A percentile compares a stretch with the other conserved stretches of the same genome.
phyloP scores from a whole-genome alignment of 2,329 filamentous ascomycete species.

The Laburnicola sp. region DNA sequence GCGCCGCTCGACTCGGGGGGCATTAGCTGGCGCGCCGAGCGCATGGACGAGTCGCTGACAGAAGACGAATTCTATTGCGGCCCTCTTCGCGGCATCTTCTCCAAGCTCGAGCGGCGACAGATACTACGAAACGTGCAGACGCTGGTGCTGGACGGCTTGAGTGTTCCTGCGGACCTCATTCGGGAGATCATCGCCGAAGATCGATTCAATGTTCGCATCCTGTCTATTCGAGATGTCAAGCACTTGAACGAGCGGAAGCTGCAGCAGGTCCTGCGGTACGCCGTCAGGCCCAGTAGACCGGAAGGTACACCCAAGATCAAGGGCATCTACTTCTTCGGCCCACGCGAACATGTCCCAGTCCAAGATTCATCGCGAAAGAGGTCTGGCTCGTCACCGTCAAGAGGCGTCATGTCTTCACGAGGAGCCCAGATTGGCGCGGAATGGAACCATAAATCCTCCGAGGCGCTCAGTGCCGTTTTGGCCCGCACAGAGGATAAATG shows the following conservation, averaged over 20 bases:
- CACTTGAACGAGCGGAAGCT: slow-evolving; percentile 81
- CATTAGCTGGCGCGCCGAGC: slow-evolving; percentile 68
- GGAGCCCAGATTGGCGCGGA: slow-evolving; percentile 59
- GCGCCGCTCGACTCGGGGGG: slow-evolving; percentile 64
- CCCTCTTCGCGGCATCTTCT: slow-evolving; percentile 73
- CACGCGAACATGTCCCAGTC: slow-evolving; percentile 50
- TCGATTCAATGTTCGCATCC: slow-evolving; percentile 74
- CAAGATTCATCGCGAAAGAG: slow-evolving; percentile 35
- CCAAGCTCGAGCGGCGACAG: slow-evolving; percentile 62
- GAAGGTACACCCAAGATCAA: slow-evolving; percentile 72
- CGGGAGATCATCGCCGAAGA: slow-evolving; percentile 76
- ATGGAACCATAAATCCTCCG: slow-evolving; percentile 65
- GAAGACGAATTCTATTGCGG: slow-evolving; percentile 87
- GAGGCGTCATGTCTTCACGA: slow-evolving; percentile 48
- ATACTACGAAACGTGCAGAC: slow-evolving; percentile 60
- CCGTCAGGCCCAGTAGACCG: slow-evolving; percentile 70
- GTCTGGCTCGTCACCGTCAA: slow-evolving; percentile 26
- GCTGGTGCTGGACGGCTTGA: slow-evolving; percentile 71
- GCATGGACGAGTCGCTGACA: slow-evolving; percentile 73
- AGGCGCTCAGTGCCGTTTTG: slow-evolving; percentile 54
- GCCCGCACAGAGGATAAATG: slow-evolving; percentile 53
- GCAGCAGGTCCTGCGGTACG: slow-evolving; percentile 73
- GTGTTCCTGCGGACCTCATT: slow-evolving; percentile 79
- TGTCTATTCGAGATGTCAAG: slow-evolving; percentile 79
- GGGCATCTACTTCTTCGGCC: slow-evolving; percentile 81